A percentile compares a stretch with the other conserved stretches of the same genome.
Evolutionary conservation across 2,329 filamentous ascomycete genomes (phyloP).

Genomic region (Exophiala sp.): DNA sequence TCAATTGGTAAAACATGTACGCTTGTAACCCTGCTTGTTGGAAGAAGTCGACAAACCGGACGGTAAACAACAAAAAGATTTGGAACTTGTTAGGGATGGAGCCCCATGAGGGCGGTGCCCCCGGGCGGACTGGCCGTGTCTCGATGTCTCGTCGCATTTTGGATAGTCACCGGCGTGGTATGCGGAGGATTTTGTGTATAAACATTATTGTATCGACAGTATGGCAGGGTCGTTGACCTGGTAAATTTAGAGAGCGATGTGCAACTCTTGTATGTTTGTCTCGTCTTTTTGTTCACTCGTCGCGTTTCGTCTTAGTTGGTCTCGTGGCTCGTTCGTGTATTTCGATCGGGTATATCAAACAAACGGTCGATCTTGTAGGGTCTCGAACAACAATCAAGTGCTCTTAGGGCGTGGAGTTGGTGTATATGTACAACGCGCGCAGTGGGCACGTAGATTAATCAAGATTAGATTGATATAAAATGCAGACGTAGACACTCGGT

Average conservation of each 20-base stretch:
- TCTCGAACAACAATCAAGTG: constrained; percentile 17
- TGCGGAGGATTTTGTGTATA: constrained; percentile 1
- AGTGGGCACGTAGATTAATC: too few relatives aligned
- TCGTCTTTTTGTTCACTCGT: neutral
- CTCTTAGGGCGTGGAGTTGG: constrained; percentile 1
- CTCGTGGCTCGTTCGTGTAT: neutral
- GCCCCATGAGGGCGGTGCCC: constrained; percentile 55
- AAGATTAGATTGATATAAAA: too few relatives aligned
- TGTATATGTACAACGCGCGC: neutral
- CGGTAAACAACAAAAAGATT: constrained; percentile 66
- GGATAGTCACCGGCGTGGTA: neutral
- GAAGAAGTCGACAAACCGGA: constrained; percentile 73
- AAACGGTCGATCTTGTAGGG: neutral
- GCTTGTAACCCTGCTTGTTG: constrained; percentile 67
- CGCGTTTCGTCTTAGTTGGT: neutral
- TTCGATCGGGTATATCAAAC: neutral
- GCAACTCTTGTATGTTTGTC: too few relatives aligned
- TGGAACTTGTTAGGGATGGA: constrained; percentile 68
- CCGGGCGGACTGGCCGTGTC: constrained; percentile 7
- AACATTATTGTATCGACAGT: neutral
- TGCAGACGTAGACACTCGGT: neutral
- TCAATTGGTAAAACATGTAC: constrained; percentile 76
- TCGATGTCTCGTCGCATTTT: constrained; percentile 14
- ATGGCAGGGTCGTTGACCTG: neutral
- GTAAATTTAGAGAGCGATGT: too few relatives aligned